Conservation (phyloP, 2,329 filamentous ascomycete species). For the Colletotrichum melonis region DNA sequence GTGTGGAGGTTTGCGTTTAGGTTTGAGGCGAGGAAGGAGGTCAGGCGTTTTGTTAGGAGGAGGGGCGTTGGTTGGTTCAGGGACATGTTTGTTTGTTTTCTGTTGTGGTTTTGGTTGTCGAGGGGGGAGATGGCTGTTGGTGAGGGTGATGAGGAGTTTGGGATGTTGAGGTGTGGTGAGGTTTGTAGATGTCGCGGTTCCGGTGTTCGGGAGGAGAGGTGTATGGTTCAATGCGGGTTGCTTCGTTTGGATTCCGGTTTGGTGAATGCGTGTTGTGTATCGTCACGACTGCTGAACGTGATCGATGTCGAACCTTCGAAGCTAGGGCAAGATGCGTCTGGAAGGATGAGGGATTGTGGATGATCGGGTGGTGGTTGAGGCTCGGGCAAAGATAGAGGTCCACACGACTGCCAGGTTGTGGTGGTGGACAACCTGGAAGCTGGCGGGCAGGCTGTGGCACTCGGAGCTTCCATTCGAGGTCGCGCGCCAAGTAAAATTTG, state of each 20-base stretch:
- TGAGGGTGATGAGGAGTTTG: background rate
- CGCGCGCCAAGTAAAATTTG: background rate
- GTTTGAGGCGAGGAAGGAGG: conserved; percentile 69
- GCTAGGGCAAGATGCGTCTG: background rate
- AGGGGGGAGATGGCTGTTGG: background rate
- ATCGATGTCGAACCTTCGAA: background rate
- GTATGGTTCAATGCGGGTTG: background rate
- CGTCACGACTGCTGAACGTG: background rate
- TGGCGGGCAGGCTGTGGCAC: background rate
- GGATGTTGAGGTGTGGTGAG: background rate
- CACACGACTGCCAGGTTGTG: background rate
- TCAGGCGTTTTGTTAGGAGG: conserved; percentile 74
- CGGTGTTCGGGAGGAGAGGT: background rate
- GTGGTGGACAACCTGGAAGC: background rate
- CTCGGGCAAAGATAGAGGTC: background rate
- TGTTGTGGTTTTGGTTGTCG: background rate
- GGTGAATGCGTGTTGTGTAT: no score
- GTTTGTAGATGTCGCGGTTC: background rate
- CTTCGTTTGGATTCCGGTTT: background rate
- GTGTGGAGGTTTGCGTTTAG: conserved; percentile 68
- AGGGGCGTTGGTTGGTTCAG: conserved; percentile 60
- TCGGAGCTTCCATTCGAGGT: conserved; percentile 12
- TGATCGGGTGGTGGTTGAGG: background rate
- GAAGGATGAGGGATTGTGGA: background rate
- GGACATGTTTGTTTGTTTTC: conserved; percentile 44